These are phyloP conservation scores for Nigrospora osmanthi DNA, from an alignment of 2,329 filamentous ascomycete species.

Conservation along the genomic window DNA sequence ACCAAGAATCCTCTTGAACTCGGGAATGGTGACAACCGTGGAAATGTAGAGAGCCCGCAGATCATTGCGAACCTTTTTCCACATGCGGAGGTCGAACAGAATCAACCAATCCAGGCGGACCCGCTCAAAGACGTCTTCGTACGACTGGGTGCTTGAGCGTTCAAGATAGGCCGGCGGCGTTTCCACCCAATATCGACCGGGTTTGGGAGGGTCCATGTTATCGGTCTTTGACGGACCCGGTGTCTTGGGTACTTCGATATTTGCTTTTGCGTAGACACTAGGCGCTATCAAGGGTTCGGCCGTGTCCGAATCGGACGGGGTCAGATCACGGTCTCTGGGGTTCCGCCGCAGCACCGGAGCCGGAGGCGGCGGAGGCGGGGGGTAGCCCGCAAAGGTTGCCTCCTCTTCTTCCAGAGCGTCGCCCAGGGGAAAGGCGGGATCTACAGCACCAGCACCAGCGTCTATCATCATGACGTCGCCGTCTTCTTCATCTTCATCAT, in stretches of 20 bases:
- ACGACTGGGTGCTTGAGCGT: constrained; percentile 54
- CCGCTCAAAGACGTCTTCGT: constrained; percentile 83
- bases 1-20: constrained; percentile 91
- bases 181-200: constrained; percentile 79
- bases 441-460: constrained; percentile 31
- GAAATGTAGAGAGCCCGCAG: constrained; percentile 91
- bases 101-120: constrained; percentile 92
- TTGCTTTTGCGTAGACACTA: constrained; percentile 54
- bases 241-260: constrained; percentile 73
- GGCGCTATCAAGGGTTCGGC: constrained; percentile 59
- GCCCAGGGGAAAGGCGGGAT: constrained; percentile 2
- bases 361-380: constrained; percentile 57
- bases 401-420: constrained; percentile 66
- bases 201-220: constrained; percentile 46
- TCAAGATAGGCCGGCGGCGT: constrained; percentile 64
- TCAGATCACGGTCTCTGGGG: constrained; percentile 50
- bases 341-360: constrained; percentile 38
- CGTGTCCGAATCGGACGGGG: constrained; percentile 66
- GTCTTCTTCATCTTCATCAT: constrained; percentile 58
- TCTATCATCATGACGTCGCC: constrained; percentile 54
- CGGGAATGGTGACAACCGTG: constrained; percentile 88
- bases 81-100: constrained; percentile 87
- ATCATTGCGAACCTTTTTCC: constrained; percentile 91
- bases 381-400: constrained; percentile 70
- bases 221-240: constrained; percentile 43